A percentile compares a stretch with the other conserved stretches of the same genome.
Evolutionary conservation across 2,329 filamentous ascomycete genomes (phyloP).

Genomic region (Rhynchosporium secalis): DNA sequence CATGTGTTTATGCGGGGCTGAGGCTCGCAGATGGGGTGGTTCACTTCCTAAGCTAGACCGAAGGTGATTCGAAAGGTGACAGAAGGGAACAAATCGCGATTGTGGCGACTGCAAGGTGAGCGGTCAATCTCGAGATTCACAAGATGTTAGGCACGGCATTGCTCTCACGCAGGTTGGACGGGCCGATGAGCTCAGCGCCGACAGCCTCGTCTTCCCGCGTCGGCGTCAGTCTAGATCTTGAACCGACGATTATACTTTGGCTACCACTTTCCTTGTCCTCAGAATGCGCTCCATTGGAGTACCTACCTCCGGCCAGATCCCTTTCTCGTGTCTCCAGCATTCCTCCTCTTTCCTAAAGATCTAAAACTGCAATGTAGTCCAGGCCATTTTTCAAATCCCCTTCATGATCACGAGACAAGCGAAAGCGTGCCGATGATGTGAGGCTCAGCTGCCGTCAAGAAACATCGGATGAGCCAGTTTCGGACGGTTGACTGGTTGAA

Average conservation of each 20-base stretch:
- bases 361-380: background rate
- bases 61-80: background rate
- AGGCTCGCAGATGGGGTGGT: background rate
- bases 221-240: too few relatives aligned
- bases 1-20: slow-evolving; percentile 24
- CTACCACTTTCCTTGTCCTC: background rate
- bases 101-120: slow-evolving; percentile 9
- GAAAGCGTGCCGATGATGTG: background rate
- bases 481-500: too few relatives aligned
- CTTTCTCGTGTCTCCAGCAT: background rate
- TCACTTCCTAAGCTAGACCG: background rate
- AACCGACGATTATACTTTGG: background rate
- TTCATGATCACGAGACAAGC: slow-evolving; percentile 9
- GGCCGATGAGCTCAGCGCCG: background rate
- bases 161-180: background rate
- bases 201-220: background rate
- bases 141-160: slow-evolving; percentile 1
- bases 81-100: background rate
- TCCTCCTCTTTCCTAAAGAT: background rate
- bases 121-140: slow-evolving; percentile 9
- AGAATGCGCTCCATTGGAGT: too few relatives aligned
- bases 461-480: background rate
- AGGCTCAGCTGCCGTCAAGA: background rate
- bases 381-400: background rate
- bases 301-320: too few relatives aligned